Percentiles rank a stretch among this genome's conserved stretches.
These are phyloP conservation scores for Plasmopara viticola DNA, from an alignment of 352 stramenopile species.

Conservation along the genomic window DNA sequence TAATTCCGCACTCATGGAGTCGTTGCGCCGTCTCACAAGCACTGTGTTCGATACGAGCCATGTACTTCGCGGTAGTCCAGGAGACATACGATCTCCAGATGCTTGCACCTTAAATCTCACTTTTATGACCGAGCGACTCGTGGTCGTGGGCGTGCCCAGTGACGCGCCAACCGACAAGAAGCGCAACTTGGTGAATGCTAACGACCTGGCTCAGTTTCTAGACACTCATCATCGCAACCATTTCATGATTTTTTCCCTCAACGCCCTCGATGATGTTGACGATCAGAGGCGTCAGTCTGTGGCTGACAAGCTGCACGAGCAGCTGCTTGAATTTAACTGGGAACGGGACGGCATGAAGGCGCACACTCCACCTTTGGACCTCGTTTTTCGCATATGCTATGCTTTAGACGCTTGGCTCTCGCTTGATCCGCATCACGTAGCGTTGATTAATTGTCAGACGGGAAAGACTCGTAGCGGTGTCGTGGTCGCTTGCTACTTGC, in stretches of 20 bases:
- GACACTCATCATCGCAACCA: conserved; percentile 46
- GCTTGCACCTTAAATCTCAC: conserved; percentile 56
- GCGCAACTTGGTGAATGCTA: conserved; percentile 59
- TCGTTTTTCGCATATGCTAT: conserved; percentile 91
- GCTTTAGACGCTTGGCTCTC: conserved; percentile 88
- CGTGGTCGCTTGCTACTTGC: conserved; percentile 89
- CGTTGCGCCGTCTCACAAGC: conserved; percentile 64
- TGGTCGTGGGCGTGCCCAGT: conserved; percentile 55
- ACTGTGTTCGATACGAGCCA: conserved; percentile 53
- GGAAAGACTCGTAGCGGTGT: conserved; percentile 92
- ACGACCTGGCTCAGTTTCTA: conserved; percentile 58
- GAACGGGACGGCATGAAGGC: conserved; percentile 78
- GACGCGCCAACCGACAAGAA: conserved; percentile 61
- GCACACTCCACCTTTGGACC: conserved; percentile 71
- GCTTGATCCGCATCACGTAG: conserved; percentile 73
- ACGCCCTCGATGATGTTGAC: conserved; percentile 33
- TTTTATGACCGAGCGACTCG: conserved; percentile 60
- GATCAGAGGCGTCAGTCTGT: conserved; percentile 14
- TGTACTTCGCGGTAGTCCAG: conserved; percentile 31
- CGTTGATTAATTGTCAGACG: conserved; percentile 86
- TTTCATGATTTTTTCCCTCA: conserved; percentile 82
- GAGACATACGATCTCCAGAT: conserved; percentile 19
- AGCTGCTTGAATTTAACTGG: conserved; percentile 83
- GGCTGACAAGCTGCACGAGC: conserved; percentile 55
- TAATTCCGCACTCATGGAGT: conserved; percentile 43